Base-by-base conservation (phyloP, 2,329 filamentous ascomycete species). In the Cladophialophora bantiana region DNA sequence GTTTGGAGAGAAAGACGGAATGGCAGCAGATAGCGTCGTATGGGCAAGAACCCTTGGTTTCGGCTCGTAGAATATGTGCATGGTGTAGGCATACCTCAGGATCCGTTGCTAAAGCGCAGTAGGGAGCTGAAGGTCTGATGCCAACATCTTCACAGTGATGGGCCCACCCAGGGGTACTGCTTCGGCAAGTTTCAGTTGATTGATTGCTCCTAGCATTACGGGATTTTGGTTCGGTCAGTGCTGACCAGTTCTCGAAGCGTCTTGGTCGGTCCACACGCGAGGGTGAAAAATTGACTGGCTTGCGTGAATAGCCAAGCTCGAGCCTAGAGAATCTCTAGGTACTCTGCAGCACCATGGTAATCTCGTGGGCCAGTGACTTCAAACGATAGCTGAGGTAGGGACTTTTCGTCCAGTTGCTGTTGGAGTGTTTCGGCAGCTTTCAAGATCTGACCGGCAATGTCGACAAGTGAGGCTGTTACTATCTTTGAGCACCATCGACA, bases 201-300 rank as follows among this genome's bases (percentile, higher is more conserved):
- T 13, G 15, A 42, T 42, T n/a, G 40, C 40, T 18, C 40, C 40
- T 10, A 42, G 40, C 40, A 42, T n/a, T n/a, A 42, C 40, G 40
- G n/a, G 40, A 42, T 42, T n/a, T 10, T 26, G 26, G 40, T 42
- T 42, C 40, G 40, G 15, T 42, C 40, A 4, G 40, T 42, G 40
- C 40, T 42, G 40, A 42, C 13, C 15, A 42, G 13, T n/a, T 13
- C 40, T n/a, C 40, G 40, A 5, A 42, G 40, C 15, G 40, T n/a
- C 40, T 42, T n/a, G 40, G 40, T 42, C 40, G 40, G 40, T n/a
- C 40, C 40, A n/a, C 40, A n/a, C n/a, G 40, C 40, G 18, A 42
- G 40, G 1, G 40, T 7, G 15, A 5, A n/a, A n/a, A 4, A n/a
- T 42, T n/a, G 40, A 42, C 40, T 42, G 13, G 40, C 40, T 42